Base-by-base conservation (phyloP, 2,329 filamentous ascomycete genomes). In the Biscogniauxia sp. region DNA sequence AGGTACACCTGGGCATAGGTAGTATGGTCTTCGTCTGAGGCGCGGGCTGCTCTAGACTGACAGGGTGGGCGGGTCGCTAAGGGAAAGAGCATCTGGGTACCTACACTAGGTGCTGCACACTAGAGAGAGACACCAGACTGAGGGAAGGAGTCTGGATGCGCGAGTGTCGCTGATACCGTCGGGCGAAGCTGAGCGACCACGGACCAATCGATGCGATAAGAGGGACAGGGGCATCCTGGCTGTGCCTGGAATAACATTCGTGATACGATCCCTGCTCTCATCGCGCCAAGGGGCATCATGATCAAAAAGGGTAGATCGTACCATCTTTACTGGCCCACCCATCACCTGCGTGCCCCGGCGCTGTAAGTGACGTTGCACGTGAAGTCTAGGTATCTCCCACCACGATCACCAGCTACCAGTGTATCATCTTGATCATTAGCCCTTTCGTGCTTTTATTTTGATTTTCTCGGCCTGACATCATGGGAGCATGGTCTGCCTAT, bases 101-200 rank as follows among this genome's bases (percentile, higher is more conserved):
- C 23, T 23, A 23, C 23, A 23, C 23, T 23, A 23, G n/a, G n/a
- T n/a, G n/a, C 23, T 23, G 5, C 6, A 7, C 13, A 15, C 25
- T 53, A 19, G 20, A n/a, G 15, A 32, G 26, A 26, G 19, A 54
- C 25, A 17, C 15, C 32, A 32, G 25, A 26, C 15, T 15, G 26
- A 54, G 26, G 26, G 25, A 26, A 28, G 52, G 25, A 37, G 20
- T 19, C 52, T 26, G 52, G 23, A 37, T 20, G 25, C 19, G 26
- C 28, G 28, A 37, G 28, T 13, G 53, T 45, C 17, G 37, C 37
- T 45, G 53, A 20, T 17, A n/a, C 19, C 25, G 5, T 11, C 28
- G 11, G 28, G n/a, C 20, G 53, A 54, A n/a, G 26, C 53, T 41
- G 53, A 32, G 53, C 53, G 32, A 54, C 53, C 53, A 54, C 53